phyloP scores from a whole-genome alignment of 78 protist genomes.

The Creolimax fragrantissima region DNA sequence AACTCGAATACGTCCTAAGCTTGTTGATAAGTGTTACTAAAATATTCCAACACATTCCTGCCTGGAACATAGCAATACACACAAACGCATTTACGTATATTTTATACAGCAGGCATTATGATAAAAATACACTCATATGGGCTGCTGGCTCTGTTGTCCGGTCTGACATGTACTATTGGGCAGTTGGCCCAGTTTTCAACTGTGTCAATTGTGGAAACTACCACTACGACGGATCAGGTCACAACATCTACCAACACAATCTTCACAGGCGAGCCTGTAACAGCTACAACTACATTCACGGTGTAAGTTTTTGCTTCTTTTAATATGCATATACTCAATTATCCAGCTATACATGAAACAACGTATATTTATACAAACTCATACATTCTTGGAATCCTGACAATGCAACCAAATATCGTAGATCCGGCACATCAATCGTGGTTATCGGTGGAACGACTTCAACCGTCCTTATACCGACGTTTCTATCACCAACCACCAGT shows the following conservation, averaged over 20 bases:
- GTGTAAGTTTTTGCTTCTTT: background rate
- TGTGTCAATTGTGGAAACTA: background rate
- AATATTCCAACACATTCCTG: too few species aligned
- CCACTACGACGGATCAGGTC: background rate
- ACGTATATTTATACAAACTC: background rate
- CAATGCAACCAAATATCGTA: background rate
- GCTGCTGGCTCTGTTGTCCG: too few species aligned
- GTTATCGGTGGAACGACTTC: background rate
- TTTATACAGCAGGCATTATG: too few species aligned
- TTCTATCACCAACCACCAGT: background rate
- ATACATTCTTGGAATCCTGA: background rate
- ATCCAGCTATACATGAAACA: background rate
- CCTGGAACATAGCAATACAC: too few species aligned
- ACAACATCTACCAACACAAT: background rate
- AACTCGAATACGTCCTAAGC: too few species aligned
- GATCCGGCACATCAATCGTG: background rate
- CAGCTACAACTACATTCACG: background rate
- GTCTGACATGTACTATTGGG: too few species aligned
- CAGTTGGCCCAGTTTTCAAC: background rate
- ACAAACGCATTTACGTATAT: too few species aligned
- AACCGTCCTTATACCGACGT: background rate
- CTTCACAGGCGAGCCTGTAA: background rate
- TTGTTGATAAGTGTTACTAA: too few species aligned
- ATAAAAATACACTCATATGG: too few species aligned
- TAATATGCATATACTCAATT: background rate